These are phyloP conservation scores for Phytopythium montanum DNA, from an alignment of 352 stramenopile genomes.

Conservation along the genomic window DNA sequence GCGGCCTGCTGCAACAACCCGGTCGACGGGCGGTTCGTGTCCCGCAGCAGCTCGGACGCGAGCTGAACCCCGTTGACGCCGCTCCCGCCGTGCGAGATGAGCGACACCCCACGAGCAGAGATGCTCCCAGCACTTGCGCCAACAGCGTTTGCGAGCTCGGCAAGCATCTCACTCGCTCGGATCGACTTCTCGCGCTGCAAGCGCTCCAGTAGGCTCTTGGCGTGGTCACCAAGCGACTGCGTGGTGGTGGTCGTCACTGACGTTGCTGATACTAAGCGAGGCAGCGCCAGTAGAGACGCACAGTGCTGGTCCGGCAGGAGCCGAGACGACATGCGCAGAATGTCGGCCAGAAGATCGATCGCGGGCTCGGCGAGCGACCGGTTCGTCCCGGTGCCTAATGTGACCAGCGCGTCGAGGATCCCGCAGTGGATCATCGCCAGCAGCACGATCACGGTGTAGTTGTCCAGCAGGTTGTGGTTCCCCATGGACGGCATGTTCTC, in stretches of 20 bases:
- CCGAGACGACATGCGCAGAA: conserved; percentile 78
- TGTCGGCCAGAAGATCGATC: conserved; percentile 79
- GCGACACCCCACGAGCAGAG: conserved; percentile 57
- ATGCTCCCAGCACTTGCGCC: conserved; percentile 72
- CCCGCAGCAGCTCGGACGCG: conserved; percentile 79
- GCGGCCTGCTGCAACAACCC: conserved; percentile 6
- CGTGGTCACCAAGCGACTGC: conserved; percentile 62
- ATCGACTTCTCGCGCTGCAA: conserved; percentile 85
- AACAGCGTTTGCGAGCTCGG: conserved; percentile 75
- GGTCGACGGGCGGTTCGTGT: conserved; percentile 81
- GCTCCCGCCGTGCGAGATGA: conserved; percentile 79
- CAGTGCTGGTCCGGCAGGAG: conserved; percentile 86
- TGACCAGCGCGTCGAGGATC: conserved; percentile 79
- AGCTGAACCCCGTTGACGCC: conserved; percentile 87
- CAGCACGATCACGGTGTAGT: conserved; percentile 86
- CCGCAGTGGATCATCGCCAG: conserved; percentile 86
- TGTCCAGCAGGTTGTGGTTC: conserved; percentile 84
- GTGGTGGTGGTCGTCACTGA: conserved; percentile 72
- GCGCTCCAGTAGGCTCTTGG: conserved; percentile 68
- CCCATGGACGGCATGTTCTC: conserved; percentile 57
- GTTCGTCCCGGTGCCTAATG: conserved; percentile 69
- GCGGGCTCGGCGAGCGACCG: conserved; percentile 77
- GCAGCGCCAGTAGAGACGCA: conserved; percentile 69
- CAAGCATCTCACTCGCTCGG: conserved; percentile 80
- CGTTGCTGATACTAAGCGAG: conserved; percentile 74